Percentiles rank a stretch among this genome's conserved stretches.
These are phyloP conservation scores for Pichia californica DNA, from an alignment of 805 yeast genomes.

Conservation along the genomic window DNA sequence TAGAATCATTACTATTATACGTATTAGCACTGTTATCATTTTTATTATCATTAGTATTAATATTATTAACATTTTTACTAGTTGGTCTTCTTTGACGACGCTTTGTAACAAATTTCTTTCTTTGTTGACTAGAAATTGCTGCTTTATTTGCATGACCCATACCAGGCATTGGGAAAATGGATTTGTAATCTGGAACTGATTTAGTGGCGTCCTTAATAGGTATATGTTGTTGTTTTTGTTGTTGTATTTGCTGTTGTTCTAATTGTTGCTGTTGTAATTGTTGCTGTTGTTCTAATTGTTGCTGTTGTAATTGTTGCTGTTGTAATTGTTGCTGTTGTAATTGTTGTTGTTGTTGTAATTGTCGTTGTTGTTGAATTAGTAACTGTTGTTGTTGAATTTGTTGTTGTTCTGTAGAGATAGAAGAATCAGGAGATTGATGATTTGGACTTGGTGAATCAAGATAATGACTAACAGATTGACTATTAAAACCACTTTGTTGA, in stretches of 20 bases:
- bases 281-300: conserved; percentile 5
- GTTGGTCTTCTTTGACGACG: conserved; percentile 11
- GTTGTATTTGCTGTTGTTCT: neutral
- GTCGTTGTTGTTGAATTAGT: neutral
- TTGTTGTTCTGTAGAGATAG: neutral
- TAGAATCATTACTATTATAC: neutral
- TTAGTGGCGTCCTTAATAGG: neutral
- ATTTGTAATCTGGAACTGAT: conserved; percentile 16
- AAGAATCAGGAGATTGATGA: neutral
- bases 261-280: conserved; percentile 3
- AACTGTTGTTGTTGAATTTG: conserved; percentile 1
- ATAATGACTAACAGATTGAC: neutral
- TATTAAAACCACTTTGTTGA: conserved; percentile 1
- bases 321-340: neutral
- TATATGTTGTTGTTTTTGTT: neutral
- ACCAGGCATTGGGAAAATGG: conserved; percentile 25
- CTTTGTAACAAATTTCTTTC: conserved; percentile 12
- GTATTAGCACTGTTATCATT: neutral
- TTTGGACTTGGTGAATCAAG: neutral
- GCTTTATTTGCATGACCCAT: conserved; percentile 15
- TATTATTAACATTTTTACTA: neutral
- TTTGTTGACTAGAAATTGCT: conserved; percentile 9
- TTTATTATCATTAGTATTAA: neutral
- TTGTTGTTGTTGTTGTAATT: neutral
- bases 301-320: neutral